Percentiles rank a stretch among this genome's conserved stretches.
Evolutionary conservation across 2,329 filamentous ascomycete species (phyloP).

Genomic region (Dendrostoma leiphaemia): DNA sequence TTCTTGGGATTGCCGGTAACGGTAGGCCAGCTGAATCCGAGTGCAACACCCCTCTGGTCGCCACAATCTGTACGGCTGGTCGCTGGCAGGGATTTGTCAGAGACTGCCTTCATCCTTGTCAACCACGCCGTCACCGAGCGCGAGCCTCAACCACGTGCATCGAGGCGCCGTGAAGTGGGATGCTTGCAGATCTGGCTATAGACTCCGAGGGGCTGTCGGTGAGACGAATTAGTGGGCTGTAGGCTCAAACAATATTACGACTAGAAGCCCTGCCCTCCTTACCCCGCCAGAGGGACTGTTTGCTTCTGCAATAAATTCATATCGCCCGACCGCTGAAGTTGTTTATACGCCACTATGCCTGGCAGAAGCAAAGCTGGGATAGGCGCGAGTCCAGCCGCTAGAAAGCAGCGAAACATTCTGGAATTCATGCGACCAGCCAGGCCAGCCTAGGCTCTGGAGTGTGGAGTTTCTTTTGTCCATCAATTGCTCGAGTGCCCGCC

Average conservation of each 20-base stretch:
- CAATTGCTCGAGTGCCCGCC: not conserved
- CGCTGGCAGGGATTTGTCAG: not conserved
- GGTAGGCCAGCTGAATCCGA: no score
- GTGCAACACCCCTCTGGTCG: conserved; percentile 1
- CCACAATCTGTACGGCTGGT: not conserved
- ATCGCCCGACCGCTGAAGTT: not conserved
- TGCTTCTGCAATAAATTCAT: no score
- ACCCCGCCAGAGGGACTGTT: no score
- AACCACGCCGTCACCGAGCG: conserved; percentile 7
- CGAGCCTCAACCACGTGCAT: conserved; percentile 15
- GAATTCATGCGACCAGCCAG: conserved; percentile 16
- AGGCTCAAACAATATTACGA: not conserved
- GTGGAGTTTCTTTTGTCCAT: conserved; percentile 6
- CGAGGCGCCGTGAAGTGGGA: not conserved
- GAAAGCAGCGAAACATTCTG: conserved; percentile 7
- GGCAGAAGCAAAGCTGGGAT: not conserved
- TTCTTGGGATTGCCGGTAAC: no score
- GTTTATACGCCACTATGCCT: not conserved
- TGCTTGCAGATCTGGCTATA: not conserved
- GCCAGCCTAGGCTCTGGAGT: not conserved
- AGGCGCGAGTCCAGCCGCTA: conserved; percentile 4
- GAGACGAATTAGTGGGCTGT: not conserved
- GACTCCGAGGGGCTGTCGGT: not conserved
- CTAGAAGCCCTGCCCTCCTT: no score
- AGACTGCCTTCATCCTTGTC: conserved; percentile 12